Evolutionary conservation across 2,329 filamentous ascomycete genomes (phyloP), one percentile per base, ranked within the genome.

Genomic region (Chrysoporthe austroafricana): DNA sequence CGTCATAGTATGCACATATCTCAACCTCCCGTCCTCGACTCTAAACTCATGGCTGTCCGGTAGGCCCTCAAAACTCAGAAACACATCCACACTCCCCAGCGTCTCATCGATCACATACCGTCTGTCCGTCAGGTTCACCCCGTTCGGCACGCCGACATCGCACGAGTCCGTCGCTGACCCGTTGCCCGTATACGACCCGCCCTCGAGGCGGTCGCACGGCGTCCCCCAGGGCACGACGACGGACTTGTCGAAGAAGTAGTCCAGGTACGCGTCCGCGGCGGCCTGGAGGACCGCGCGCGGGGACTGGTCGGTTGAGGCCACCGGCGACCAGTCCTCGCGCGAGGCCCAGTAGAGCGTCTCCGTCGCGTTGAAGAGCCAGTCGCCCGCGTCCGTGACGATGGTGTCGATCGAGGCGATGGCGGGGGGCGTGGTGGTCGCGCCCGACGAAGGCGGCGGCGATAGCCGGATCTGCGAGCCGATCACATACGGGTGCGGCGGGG

Each of bases 331-430:
- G n/a, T 70, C 66, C 73, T 79, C 77, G n/a, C 71, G 73, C 7
- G 73, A 71, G 4, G 77, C 75, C 72, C 76, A 79, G 68, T 76
- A 76, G 60, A 76, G 73, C 18, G 77, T 79, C 32, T 73, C 73
- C 2, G 77, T 73, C 11, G 77, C 76, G 64, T 79, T 78, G 72
- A 80, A 80, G n/a, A 78, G 73, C 78, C 78, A 80, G 72, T 79
- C 77, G 48, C 77, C 77, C 62, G 68, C 70, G 66, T 76, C 76
- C 6, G 77, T 79, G 57, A 78, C 73, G 54, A 79, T 71, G 21
- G 74, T 74, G 72, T 78, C 77, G 66, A 74, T 69, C 57, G 66
- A 66, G 26, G 69, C 67, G 1, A 78, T 39, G 70, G 54, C 66
- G 42, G 13, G 32, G 56, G 54, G 42, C 64, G 66, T 69, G 69